Percentiles rank a stretch among this genome's conserved stretches.
These are phyloP conservation scores for Emmonsia crescens DNA, from an alignment of 2,329 filamentous ascomycete genomes.

Conservation along the genomic window DNA sequence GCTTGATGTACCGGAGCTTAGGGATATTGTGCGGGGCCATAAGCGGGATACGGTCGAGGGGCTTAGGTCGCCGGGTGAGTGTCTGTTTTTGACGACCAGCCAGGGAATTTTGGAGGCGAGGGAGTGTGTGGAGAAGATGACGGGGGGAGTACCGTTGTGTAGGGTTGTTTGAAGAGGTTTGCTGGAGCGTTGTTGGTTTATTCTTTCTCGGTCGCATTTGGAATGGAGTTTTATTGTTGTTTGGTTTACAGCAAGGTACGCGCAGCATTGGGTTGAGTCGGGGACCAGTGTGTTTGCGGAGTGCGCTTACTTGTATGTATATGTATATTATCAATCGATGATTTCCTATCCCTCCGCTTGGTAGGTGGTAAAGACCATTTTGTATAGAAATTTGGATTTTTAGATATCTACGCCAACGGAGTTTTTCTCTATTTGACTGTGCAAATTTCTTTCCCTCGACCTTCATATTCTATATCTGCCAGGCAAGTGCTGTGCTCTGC, in stretches of 20 bases:
- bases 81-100: constrained; percentile 68
- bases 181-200: background rate
- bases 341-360: background rate
- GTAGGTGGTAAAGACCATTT: background rate
- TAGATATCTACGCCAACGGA: background rate
- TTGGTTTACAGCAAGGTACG: background rate
- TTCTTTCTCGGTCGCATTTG: constrained; percentile 22
- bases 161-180: constrained; percentile 42
- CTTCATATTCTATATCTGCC: too few species aligned
- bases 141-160: constrained; percentile 72
- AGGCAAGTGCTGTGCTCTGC: too few species aligned
- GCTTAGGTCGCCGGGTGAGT: constrained; percentile 65
- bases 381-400: background rate
- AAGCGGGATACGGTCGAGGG: constrained; percentile 58
- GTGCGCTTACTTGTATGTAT: background rate
- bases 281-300: background rate
- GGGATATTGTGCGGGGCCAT: constrained; percentile 57
- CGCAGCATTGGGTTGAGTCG: background rate
- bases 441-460: too few species aligned
- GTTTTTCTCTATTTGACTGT: background rate
- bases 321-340: background rate
- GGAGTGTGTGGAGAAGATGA: constrained; percentile 68
- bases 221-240: constrained; percentile 23
- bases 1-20: constrained; percentile 52
- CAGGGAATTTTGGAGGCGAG: constrained; percentile 67